Conservation (phyloP, 2,329 filamentous ascomycete species). For the Xylariaceae sp. region DNA sequence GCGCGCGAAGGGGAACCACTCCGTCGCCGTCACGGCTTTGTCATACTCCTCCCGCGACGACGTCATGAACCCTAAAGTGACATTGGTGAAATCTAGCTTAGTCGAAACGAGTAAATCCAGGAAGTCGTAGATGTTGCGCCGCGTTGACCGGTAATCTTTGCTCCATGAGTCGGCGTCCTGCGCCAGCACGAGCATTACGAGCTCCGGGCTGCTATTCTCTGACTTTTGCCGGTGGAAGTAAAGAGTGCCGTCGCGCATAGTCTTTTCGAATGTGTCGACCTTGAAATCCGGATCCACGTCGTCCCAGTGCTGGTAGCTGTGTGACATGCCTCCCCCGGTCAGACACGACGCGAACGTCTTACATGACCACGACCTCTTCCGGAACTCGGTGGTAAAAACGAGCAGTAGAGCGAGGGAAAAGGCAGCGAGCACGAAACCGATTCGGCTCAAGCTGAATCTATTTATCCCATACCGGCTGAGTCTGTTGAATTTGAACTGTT, state of each 20-base stretch:
- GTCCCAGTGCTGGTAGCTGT: conserved; percentile 24
- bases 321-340: conserved; percentile 16
- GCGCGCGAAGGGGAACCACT: conserved; percentile 25
- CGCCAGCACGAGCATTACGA: conserved; percentile 26
- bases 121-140: conserved; percentile 29
- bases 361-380: conserved; percentile 27
- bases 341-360: conserved; percentile 25
- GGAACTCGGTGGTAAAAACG: conserved; percentile 25
- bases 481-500: conserved; percentile 6
- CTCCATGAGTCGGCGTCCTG: conserved; percentile 28
- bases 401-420: conserved; percentile 21
- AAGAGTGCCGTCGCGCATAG: conserved; percentile 23
- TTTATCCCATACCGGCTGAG: conserved; percentile 5
- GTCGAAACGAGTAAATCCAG: conserved; percentile 26
- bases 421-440: conserved; percentile 14
- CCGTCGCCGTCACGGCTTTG: conserved; percentile 19
- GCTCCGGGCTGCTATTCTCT: conserved; percentile 19
- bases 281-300: conserved; percentile 16
- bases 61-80: conserved; percentile 27
- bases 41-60: conserved; percentile 25
- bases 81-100: conserved; percentile 22
- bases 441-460: conserved; percentile 4
- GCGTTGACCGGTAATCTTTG: conserved; percentile 25
- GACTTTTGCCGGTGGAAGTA: conserved; percentile 22
- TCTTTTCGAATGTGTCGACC: conserved; percentile 19